phyloP scores from a whole-genome alignment of 805 yeast species.

The Candida silvicultrix region DNA sequence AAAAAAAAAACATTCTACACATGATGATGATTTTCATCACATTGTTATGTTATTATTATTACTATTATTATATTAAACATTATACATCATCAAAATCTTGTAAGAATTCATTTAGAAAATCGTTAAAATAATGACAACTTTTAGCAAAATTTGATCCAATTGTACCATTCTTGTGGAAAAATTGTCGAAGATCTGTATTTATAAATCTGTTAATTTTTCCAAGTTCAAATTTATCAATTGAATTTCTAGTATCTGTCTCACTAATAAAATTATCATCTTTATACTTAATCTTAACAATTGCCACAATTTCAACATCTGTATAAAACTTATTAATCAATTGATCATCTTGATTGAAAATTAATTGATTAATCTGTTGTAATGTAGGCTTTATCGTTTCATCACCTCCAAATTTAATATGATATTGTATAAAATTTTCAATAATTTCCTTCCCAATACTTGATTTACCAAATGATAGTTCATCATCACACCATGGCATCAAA shows the following conservation, averaged over 20 bases:
- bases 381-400: background rate
- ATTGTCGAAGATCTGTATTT: background rate
- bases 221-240: background rate
- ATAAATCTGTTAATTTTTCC: background rate
- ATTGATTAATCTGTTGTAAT: background rate
- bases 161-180: background rate
- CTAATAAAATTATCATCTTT: background rate
- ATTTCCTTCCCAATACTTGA: background rate
- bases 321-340: background rate
- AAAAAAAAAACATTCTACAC: too few relatives aligned
- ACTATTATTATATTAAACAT: background rate
- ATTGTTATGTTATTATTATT: too few relatives aligned
- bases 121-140: background rate
- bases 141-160: too few relatives aligned
- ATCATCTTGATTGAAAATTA: background rate
- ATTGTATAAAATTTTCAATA: background rate
- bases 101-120: background rate
- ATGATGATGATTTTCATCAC: too few relatives aligned
- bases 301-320: background rate
- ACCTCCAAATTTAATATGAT: background rate
- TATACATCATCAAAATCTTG: background rate
- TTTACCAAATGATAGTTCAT: background rate
- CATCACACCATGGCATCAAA: background rate
- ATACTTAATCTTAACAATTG: background rate
- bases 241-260: too few relatives aligned